Evolutionary conservation across 1,284 basidiomycete genomes (phyloP), one percentile per base, ranked within the genome.

Genomic region (Ceratobasidium sp.): DNA sequence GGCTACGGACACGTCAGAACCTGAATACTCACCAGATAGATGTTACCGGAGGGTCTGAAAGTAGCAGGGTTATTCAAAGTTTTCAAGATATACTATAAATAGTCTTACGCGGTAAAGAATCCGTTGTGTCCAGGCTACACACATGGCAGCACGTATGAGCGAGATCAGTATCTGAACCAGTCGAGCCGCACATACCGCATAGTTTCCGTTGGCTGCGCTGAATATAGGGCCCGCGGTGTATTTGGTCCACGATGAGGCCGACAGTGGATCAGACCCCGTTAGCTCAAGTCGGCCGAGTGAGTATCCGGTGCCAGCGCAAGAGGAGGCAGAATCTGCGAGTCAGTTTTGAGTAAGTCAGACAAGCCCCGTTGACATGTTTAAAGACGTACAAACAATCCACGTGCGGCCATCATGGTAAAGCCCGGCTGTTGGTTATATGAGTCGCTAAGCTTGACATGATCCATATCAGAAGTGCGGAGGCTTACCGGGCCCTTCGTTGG

Each of bases 251-350:
- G 80, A 80, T 43, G 76, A 76, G 0, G 81, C 76, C 52, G 66
- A 78, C 28, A 82, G 75, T 5, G 82, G 82, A 71, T 82, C 77
- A 7, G 79, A 77, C 14, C 82, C 82, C 1, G 79, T 80, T 13
- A 82, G 77, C 73, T 81, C 80, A 5, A 83, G 78, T 1, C 76
- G 74, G 6, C 70, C 73, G 14, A 74, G 73, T n/a, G 73, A 72
- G 50, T 74, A 74, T 28, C 73, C 71, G 21, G 67, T 28, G 18
- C 50, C 61, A 28, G 59, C 43, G 44, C 73, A 74, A 26, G 23
- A 41, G 23, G 73, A 74, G 4, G 73, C 73, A 3, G 73, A 74
- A 59, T 52, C 64, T 61, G 52, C 52, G 30, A 81, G 18, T 28
- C 1, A 16, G 18, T n/a, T 67, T 52, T 13, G 13, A 7, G 2